A percentile compares a stretch with the other conserved stretches of the same genome.
phyloP scores from a whole-genome alignment of 371 early-diverging fungal species.

The Mucor piriformis region DNA sequence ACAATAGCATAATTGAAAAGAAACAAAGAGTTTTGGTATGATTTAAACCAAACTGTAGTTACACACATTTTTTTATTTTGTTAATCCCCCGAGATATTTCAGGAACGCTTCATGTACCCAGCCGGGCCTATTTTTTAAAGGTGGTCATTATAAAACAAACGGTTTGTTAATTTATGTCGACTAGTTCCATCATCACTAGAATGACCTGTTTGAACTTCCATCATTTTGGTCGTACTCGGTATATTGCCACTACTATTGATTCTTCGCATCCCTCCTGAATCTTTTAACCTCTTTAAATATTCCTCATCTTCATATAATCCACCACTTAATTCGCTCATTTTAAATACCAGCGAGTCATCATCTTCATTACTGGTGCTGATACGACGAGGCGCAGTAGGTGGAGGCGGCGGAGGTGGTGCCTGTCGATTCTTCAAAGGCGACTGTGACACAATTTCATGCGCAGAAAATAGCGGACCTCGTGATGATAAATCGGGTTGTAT shows the following conservation, averaged over 20 bases:
- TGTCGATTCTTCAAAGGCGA: slow-evolving; percentile 9
- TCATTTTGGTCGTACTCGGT: background rate
- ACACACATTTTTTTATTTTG: background rate
- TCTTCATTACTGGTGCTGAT: slow-evolving; percentile 22
- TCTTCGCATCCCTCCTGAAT: background rate
- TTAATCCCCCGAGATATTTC: no score
- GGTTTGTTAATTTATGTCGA: background rate
- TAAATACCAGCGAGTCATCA: slow-evolving; percentile 53
- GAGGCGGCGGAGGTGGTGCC: slow-evolving; percentile 6
- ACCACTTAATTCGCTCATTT: slow-evolving; percentile 48
- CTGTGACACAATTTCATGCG: background rate
- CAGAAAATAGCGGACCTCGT: background rate
- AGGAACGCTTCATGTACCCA: no score
- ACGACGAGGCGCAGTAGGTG: background rate
- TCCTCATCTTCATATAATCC: background rate
- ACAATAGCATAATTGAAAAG: background rate
- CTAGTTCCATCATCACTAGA: background rate
- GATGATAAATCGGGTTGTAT: no score
- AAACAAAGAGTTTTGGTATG: no score
- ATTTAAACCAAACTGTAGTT: no score
- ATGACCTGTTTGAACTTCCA: background rate
- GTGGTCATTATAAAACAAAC: background rate
- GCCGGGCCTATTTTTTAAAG: no score
- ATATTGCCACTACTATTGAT: background rate
- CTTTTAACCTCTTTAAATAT: no score